Evolutionary conservation across 1,139 yeast species (phyloP).

Genomic region (Pneumocystis jirovecii): DNA sequence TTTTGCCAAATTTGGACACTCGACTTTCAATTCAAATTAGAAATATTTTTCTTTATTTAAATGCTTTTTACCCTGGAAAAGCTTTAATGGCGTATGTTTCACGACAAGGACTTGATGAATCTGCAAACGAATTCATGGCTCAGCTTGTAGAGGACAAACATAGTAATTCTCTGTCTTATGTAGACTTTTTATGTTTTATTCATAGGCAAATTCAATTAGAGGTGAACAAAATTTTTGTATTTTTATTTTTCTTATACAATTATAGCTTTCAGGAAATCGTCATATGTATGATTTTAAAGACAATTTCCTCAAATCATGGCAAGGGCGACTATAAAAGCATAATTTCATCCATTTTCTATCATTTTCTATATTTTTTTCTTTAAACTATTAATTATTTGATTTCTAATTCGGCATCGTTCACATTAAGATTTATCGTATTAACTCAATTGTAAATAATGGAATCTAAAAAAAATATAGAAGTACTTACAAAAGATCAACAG

Average conservation of each 20-base stretch:
- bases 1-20: slow-evolving; percentile 58
- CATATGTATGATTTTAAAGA: not conserved
- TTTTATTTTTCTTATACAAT: not conserved
- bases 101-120: slow-evolving; percentile 51
- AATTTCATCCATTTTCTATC: not conserved
- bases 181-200: slow-evolving; percentile 45
- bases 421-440: not conserved
- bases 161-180: slow-evolving; percentile 36
- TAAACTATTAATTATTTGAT: not conserved
- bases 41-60: slow-evolving; percentile 41
- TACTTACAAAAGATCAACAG: not conserved
- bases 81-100: slow-evolving; percentile 43
- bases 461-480: not conserved
- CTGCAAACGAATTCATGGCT: slow-evolving; percentile 43
- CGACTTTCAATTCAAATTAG: slow-evolving; percentile 56
- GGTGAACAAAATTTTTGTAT: not conserved
- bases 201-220: slow-evolving; percentile 33
- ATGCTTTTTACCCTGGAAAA: slow-evolving; percentile 22
- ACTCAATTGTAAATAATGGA: not conserved
- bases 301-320: not conserved
- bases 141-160: slow-evolving; percentile 63
- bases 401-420: not conserved
- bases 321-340: not conserved
- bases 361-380: not conserved
- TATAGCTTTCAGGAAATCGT: not conserved